Evolutionary conservation across 2,329 filamentous ascomycete species (phyloP), one percentile per base, ranked within the genome.

Genomic region (Verticillium albo-atrum): DNA sequence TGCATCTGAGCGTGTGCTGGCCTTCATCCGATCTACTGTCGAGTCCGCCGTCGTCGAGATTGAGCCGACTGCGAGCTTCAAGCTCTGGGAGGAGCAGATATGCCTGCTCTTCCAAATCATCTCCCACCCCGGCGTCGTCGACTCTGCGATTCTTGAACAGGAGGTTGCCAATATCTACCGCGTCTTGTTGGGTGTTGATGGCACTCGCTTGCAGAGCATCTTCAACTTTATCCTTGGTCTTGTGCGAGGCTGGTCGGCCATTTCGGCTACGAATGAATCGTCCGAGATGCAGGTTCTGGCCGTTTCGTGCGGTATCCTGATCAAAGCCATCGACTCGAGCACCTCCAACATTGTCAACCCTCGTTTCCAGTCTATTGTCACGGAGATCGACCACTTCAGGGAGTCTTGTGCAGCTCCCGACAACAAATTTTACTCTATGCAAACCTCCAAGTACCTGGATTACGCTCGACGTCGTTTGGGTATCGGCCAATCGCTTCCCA

Each of bases 71-170:
- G 30, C 6, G 2, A 32, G 30, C 30, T 32, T 32, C 30, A 32
- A 32, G 30, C 30, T 32, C 30, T 32, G 30, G 30, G 6, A 32
- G 30, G 30, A 32, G 14, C 30, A 32, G 30, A 32, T 32, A 32
- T 14, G 30, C 14, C 30, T 14, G 30, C 63, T 78, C 1, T 74
- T 78, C 34, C 60, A 65, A 6, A 52, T 77, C 6, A 59, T 77
- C 14, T 74, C 71, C 1, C 74, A 78, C 27, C 58, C 65, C 3
- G 64, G 66, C 4, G 69, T 76, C 6, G 60, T 71, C 2, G 70
- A 74, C 53, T 78, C 74, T 7, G 70, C 72, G 12, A 66, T 77
- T 0, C 64, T 79, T 15, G 76, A 79, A 57, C 68, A 72, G 35
- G 65, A 77, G 34, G 71, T 76, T 1, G 68, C 71, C 3, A 58